Evolutionary conservation across 78 protist species (phyloP), one percentile per base, ranked within the genome.

Genomic region (Thecamonas trahens): DNA sequence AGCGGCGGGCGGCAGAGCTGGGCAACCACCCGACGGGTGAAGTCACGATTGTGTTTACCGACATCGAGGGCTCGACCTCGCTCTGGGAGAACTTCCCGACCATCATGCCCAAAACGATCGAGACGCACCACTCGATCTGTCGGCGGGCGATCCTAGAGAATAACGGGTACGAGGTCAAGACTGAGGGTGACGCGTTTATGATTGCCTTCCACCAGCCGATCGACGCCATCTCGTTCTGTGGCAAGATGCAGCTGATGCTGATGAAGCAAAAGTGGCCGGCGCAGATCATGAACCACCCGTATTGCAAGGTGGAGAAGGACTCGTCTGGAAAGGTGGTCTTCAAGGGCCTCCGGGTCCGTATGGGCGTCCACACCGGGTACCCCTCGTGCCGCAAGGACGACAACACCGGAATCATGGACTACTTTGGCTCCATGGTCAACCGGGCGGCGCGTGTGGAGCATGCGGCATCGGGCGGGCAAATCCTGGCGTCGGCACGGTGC

Each of bases 181-280:
- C 73, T 13, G 80, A 75, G 26, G 80, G 80, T 1, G 81, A 76
- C 42, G 71, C 74, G 14, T 76, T 76, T 45, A 76, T 76, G 81
- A 32, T 66, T n/a, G 81, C 81, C n/a, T 76, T 76, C 61, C 63
- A 13, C n/a, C 5, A 39, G 20, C 6, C 66, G 3, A 8, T 4
- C 26, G 7, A 8, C 20, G 66, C 66, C 26, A 22, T 31, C 45
- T 11, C 3, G 45, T 61, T 61, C 45, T 38, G 67, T 18, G 42
- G 72, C 29, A 52, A 29, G 54, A 5, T 32, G 11, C 83, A 79
- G 60, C 2, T 8, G n/a, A 28, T 18, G 26, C 34, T 79, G 11
- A 4, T 74, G 35, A 1, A 1, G 29, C 62, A 72, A 8, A 6
- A 44, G 37, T 79, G 83, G 83, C 76, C 79, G 34, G 55, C 70